A percentile compares a stretch with the other conserved stretches of the same genome.
These are phyloP conservation scores for Cerioporus squamosus DNA, from an alignment of 1,284 basidiomycete genomes.

Conservation along the genomic window DNA sequence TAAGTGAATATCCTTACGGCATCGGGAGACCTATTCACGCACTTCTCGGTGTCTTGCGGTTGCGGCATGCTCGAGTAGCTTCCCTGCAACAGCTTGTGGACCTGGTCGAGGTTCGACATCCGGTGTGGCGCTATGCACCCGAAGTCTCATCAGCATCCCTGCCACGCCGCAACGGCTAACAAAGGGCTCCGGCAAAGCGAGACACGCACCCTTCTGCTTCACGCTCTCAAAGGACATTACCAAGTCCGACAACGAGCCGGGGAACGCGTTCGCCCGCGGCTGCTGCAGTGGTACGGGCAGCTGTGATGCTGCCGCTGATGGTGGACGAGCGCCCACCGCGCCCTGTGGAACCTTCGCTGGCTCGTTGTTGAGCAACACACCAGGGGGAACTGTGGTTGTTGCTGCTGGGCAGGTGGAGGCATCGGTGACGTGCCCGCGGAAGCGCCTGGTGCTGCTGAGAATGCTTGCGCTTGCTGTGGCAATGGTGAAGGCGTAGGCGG, in stretches of 20 bases:
- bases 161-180: background rate
- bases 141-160: background rate
- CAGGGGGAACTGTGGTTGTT: slow-evolving; percentile 66
- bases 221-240: slow-evolving; percentile 95
- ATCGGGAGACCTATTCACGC: slow-evolving; percentile 32
- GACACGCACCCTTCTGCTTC: slow-evolving; percentile 86
- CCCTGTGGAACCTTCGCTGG: slow-evolving; percentile 21
- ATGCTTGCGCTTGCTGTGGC: slow-evolving; percentile 65
- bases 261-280: slow-evolving; percentile 58
- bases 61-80: slow-evolving; percentile 90
- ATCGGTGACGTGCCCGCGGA: slow-evolving; percentile 32
- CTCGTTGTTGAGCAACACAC: slow-evolving; percentile 59
- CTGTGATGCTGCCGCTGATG: slow-evolving; percentile 34
- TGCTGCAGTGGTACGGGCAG: slow-evolving; percentile 27
- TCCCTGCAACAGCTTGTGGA: slow-evolving; percentile 92
- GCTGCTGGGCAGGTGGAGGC: slow-evolving; percentile 35
- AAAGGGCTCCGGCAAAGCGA: background rate
- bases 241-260: slow-evolving; percentile 87
- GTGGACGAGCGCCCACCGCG: slow-evolving; percentile 31
- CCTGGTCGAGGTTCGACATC: slow-evolving; percentile 85
- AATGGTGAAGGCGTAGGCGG: slow-evolving; percentile 53
- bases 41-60: slow-evolving; percentile 95
- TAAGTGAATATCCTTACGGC: background rate
- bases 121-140: slow-evolving; percentile 70
- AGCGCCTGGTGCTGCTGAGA: slow-evolving; percentile 32